phyloP scores from a whole-genome alignment of 2,329 filamentous ascomycete species.

The Ascochyta lentis region DNA sequence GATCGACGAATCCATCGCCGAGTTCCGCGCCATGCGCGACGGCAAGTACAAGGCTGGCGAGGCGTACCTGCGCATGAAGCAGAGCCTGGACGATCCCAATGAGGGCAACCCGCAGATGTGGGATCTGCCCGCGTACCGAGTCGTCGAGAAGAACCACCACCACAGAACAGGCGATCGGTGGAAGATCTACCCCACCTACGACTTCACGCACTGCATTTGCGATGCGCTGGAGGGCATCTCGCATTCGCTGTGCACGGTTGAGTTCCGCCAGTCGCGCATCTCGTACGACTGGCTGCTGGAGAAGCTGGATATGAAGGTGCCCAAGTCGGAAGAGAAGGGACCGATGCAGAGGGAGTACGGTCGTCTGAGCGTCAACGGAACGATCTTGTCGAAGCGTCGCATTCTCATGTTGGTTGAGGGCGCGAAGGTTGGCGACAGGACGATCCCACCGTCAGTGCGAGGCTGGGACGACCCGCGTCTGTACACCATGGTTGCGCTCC shows the following conservation, averaged over 20 bases:
- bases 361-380: conserved; percentile 80
- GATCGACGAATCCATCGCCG: conserved; percentile 75
- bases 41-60: conserved; percentile 87
- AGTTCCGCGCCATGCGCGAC: conserved; percentile 90
- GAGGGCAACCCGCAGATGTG: conserved; percentile 94
- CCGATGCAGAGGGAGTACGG: conserved; percentile 89
- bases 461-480: conserved; percentile 92
- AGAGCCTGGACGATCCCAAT: conserved; percentile 67
- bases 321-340: conserved; percentile 57
- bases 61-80: conserved; percentile 92
- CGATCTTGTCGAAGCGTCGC: conserved; percentile 85
- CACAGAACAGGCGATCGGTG: conserved; percentile 82
- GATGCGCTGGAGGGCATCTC: conserved; percentile 93
- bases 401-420: conserved; percentile 80
- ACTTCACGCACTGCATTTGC: conserved; percentile 88
- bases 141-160: conserved; percentile 75
- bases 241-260: conserved; percentile 90
- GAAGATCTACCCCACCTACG: conserved; percentile 95
- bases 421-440: conserved; percentile 49
- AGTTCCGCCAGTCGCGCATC: conserved; percentile 83
- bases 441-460: conserved; percentile 66
- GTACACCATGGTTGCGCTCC: conserved; percentile 84
- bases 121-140: conserved; percentile 90
- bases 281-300: conserved; percentile 93
- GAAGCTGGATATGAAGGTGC: conserved; percentile 80